Evolutionary conservation across 78 protist genomes (phyloP).

Genomic region (Polysphondylium violaceum): DNA sequence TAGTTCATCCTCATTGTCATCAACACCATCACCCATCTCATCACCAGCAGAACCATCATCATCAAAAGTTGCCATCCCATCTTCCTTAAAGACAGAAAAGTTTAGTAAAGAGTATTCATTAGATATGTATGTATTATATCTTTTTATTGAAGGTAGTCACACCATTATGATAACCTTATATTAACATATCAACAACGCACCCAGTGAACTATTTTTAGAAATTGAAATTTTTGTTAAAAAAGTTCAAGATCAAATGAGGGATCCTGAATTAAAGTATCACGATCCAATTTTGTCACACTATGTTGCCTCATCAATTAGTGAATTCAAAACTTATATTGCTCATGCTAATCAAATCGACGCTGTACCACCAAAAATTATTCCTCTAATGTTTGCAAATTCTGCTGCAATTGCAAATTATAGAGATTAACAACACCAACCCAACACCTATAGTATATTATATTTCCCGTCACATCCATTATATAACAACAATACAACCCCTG

Average conservation of each 20-base stretch:
- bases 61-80: background rate
- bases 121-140: slow-evolving; percentile 9
- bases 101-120: slow-evolving; percentile 44
- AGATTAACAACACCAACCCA: slow-evolving; percentile 13
- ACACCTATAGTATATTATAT: too few relatives aligned
- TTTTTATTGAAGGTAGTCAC: background rate
- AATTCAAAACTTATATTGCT: slow-evolving; percentile 71
- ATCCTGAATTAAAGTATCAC: slow-evolving; percentile 55
- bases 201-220: slow-evolving; percentile 56
- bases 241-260: slow-evolving; percentile 58
- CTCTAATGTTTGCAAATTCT: slow-evolving; percentile 55
- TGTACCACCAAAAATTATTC: slow-evolving; percentile 70
- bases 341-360: slow-evolving; percentile 51
- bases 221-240: slow-evolving; percentile 62
- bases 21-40: slow-evolving; percentile 14
- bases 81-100: slow-evolving; percentile 22
- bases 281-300: slow-evolving; percentile 57
- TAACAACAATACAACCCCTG: too few relatives aligned
- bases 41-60: slow-evolving; percentile 10
- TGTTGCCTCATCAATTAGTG: slow-evolving; percentile 75
- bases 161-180: background rate
- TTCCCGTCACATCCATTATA: too few relatives aligned
- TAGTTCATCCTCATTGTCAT: slow-evolving; percentile 11
- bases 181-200: background rate
- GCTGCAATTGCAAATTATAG: slow-evolving; percentile 13